Evolutionary conservation across 306 rosid species (phyloP).

Genomic region (Lathyrus tuberosus): DNA sequence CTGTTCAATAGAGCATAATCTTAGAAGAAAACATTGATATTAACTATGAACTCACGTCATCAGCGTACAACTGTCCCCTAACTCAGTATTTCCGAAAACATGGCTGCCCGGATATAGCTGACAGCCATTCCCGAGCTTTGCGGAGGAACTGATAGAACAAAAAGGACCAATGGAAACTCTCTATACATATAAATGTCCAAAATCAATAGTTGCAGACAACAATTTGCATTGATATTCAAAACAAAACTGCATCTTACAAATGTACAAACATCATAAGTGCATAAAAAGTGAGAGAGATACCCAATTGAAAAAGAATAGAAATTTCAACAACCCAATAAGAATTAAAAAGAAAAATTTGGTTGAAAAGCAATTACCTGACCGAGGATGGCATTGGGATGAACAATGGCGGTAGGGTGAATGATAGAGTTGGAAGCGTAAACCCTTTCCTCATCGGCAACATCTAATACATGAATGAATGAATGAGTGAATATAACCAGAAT

Average conservation of each 20-base stretch:
- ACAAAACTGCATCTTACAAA: neutral
- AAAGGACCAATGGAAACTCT: conserved; percentile 93
- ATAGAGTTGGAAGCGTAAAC: conserved; percentile 32
- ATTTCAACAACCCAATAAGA: too few species aligned
- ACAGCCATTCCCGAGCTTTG: conserved; percentile 79
- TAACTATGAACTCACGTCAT: conserved; percentile 76
- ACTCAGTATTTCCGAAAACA: conserved; percentile 69
- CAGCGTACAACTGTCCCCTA: conserved; percentile 76
- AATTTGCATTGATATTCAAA: conserved; percentile 17
- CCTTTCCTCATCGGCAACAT: conserved; percentile 41
- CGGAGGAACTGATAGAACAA: conserved; percentile 79
- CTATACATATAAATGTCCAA: conserved; percentile 45
- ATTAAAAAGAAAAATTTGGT: neutral
- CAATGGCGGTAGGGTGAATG: conserved; percentile 69
- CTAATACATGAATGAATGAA: conserved; percentile 26
- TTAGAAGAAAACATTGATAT: conserved; percentile 18
- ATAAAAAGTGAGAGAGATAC: neutral
- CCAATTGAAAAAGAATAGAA: conserved; percentile 11
- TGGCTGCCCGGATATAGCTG: conserved; percentile 82
- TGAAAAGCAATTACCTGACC: conserved; percentile 55
- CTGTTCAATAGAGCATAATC: conserved; percentile 1
- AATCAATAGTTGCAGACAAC: neutral
- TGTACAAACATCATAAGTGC: too few species aligned
- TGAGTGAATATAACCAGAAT: neutral
- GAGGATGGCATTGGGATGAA: conserved; percentile 74